Evolutionary conservation across 352 stramenopile genomes (phyloP), one percentile per base, ranked within the genome.

Genomic region (Pythium apleroticum): DNA sequence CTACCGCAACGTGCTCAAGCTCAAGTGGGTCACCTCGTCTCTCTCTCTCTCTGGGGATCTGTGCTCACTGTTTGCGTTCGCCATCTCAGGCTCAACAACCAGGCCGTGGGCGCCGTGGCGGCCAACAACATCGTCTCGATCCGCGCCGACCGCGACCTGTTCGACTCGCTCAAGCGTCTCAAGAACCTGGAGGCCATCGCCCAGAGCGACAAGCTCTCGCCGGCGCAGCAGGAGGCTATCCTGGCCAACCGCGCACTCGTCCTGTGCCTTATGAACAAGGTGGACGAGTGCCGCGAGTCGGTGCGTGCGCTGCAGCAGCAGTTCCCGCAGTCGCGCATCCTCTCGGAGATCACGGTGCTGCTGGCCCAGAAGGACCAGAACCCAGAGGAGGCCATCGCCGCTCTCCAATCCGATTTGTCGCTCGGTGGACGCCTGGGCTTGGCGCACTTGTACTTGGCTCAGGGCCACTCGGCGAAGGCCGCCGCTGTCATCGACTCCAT

Each of bases 51-150:
- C 5, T 9, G 10, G 5, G 10, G 30, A 33, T 33, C 1, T 33
- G 30, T 33, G 30, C 30, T 33, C 10, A 33, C 35, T 3, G 10
- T 43, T n/a, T 17, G 9, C 15, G 35, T 43, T 5, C 15, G 35
- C 12, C 14, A 2, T 43, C 35, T 19, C 35, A 43, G 35, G 35
- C 67, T 90, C 25, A 83, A 52, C 57, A 87, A 92, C 58, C 79
- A 81, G 64, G 77, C 73, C 5, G 69, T 91, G n/a, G 77, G 58
- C 15, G 81, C 77, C 39, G 81, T 93, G 22, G 86, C 84, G 24
- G 76, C 69, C 35, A 95, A 95, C 73, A 95, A 95, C 62, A 88
- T 95, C 22, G 86, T 92, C 59, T 75, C 82, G 24, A 90, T 95
- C 55, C 84, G 85, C 52, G 83, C 80, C 50, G 81, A 92, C 57